Base-by-base conservation (phyloP, 148 eudicot species). In the Chenopodium suecicum region DNA sequence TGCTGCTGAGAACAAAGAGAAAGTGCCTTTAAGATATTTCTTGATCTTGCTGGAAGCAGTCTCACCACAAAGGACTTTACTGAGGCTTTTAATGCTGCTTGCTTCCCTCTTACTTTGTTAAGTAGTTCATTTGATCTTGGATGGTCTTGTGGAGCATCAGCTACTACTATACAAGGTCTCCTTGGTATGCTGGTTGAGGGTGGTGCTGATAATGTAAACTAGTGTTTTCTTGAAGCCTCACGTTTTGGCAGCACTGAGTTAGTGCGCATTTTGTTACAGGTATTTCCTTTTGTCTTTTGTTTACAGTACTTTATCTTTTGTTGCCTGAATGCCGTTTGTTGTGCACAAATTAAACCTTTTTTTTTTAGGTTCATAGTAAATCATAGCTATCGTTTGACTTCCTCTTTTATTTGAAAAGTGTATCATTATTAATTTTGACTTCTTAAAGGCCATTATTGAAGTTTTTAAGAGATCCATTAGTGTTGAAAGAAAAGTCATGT, bases 191-290 rank as follows among this genome's bases (percentile, higher is more conserved):
- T 96, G 80, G 99, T 96, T 16, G 99, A 96, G 82, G 98, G 98
- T 48, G 99, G 99, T 77, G 99, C 99, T 72, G 99, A 96, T 79
- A 96, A 96, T 90, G 97, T 96, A 75, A 96, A 96, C 83, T 98
- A 96, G 81, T 96, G 99, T 85, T 96, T 96, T 87, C 95, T 96
- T 74, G 99, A 96, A 87, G 99, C 99, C 70, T 92, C 99, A 2
- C 98, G 99, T 60, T 96, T 96, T 83, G 99, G 99, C 78, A 96
- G 99, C 90, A 96, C 99, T 10, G 99, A 96, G 80, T 90, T 96
- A 75, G 99, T 96, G 77, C 99, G 95, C 84, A 92, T 96, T 76
- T 84, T 96, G 58, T 87, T 96, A 83, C 98, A 96, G 99, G 99
- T 96, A 92, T 76, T 70, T 67, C 50, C 20, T 81, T 50, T 63